These are phyloP conservation scores for Neofusicoccum ribis DNA, from an alignment of 2,329 filamentous ascomycete genomes.

Conservation along the genomic window DNA sequence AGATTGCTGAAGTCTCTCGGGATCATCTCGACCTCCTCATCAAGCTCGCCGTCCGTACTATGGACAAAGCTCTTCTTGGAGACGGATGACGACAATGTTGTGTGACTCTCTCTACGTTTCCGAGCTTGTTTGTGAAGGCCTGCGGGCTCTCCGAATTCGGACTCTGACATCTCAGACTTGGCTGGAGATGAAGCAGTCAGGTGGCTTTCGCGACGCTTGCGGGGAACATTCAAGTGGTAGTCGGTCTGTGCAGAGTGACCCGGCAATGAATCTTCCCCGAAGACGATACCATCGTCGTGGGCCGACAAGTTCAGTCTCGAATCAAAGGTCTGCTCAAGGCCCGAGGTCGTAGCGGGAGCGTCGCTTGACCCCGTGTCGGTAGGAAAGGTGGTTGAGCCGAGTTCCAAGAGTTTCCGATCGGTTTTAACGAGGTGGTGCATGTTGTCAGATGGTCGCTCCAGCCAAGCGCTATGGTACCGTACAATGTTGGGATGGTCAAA, in stretches of 20 bases:
- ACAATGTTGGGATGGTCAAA: slow-evolving; percentile 68
- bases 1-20: slow-evolving; percentile 28
- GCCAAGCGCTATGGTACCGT: slow-evolving; percentile 65
- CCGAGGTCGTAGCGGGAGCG: not conserved
- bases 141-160: slow-evolving; percentile 22
- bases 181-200: slow-evolving; percentile 2
- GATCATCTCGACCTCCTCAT: slow-evolving; percentile 53
- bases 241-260: not conserved
- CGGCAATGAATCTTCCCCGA: slow-evolving; percentile 26
- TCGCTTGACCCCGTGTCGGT: slow-evolving; percentile 2
- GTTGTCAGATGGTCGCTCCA: slow-evolving; percentile 44
- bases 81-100: slow-evolving; percentile 41
- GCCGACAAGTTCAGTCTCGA: not conserved
- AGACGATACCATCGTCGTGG: slow-evolving; percentile 21
- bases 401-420: not conserved
- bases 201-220: slow-evolving; percentile 40
- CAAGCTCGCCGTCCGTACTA: slow-evolving; percentile 37
- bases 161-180: not conserved
- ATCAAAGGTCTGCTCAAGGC: not conserved
- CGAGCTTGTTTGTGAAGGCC: not conserved
- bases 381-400: not conserved
- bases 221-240: slow-evolving; percentile 8
- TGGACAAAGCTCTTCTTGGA: slow-evolving; percentile 43
- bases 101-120: slow-evolving; percentile 35
- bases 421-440: not conserved